phyloP scores from a whole-genome alignment of 2,329 filamentous ascomycete species.

The Penicillium sp. region DNA sequence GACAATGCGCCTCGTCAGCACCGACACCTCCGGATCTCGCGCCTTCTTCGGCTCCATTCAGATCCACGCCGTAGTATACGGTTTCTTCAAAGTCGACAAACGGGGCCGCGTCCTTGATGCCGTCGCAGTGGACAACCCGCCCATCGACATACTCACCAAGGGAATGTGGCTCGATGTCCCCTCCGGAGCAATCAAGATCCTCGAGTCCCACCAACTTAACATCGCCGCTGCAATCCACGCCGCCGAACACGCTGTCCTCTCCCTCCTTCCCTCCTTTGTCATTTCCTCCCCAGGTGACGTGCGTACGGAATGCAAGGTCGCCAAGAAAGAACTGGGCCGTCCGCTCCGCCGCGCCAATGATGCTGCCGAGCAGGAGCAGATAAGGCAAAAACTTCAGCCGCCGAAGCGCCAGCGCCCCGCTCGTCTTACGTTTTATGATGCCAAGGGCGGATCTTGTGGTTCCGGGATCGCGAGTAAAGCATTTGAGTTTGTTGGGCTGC shows the following conservation, averaged over 20 bases:
- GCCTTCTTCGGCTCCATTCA: conserved; percentile 87
- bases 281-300: conserved; percentile 89
- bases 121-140: conserved; percentile 89
- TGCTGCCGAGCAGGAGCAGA: conserved; percentile 15
- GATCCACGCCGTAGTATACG: conserved; percentile 87
- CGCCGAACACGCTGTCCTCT: conserved; percentile 88
- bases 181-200: conserved; percentile 74
- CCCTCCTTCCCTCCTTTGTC: conserved; percentile 87
- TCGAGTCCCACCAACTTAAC: conserved; percentile 73
- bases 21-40: conserved; percentile 58
- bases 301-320: conserved; percentile 89
- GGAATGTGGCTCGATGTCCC: conserved; percentile 97
- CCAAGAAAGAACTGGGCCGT: conserved; percentile 82
- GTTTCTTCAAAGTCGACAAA: conserved; percentile 96
- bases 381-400: conserved; percentile 30
- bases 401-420: conserved; percentile 77
- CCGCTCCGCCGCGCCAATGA: conserved; percentile 40
- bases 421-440: conserved; percentile 90
- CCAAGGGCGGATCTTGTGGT: conserved; percentile 82
- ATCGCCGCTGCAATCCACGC: conserved; percentile 90
- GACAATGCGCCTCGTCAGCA: conserved; percentile 73
- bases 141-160: conserved; percentile 80
- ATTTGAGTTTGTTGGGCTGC: conserved; percentile 84
- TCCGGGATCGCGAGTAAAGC: conserved; percentile 89
- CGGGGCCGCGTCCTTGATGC: conserved; percentile 85